Evolutionary conservation across 2,329 filamentous ascomycete genomes (phyloP).

Genomic region (Penicillium sp.): DNA sequence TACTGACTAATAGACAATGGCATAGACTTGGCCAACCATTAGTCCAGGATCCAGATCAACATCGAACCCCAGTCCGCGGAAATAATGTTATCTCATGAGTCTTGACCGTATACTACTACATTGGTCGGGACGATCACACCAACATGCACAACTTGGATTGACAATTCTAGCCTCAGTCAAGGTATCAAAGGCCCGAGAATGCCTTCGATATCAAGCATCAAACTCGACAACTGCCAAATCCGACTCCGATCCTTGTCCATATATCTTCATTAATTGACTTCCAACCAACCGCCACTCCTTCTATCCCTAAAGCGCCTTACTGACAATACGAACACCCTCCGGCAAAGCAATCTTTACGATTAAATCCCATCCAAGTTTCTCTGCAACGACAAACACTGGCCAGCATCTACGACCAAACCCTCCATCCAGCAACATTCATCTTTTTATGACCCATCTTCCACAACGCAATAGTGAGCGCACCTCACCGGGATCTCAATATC

Average conservation of each 20-base stretch:
- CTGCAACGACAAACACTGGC: slow-evolving; percentile 49
- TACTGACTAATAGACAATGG: too few species aligned
- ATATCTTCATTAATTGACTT: slow-evolving; percentile 17
- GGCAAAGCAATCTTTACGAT: slow-evolving; percentile 23
- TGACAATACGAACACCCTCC: slow-evolving; percentile 6
- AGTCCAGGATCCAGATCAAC: too few species aligned
- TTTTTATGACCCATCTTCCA: slow-evolving; percentile 31
- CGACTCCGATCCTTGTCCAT: slow-evolving; percentile 18
- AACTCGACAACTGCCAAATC: slow-evolving; percentile 25
- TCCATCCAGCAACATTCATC: slow-evolving; percentile 54
- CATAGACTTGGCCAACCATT: too few species aligned
- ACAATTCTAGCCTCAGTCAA: background rate
- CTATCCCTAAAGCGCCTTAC: slow-evolving; percentile 19
- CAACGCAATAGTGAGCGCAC: slow-evolving; percentile 36
- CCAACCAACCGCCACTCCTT: slow-evolving; percentile 14
- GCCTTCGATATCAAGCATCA: too few species aligned
- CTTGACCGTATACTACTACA: background rate
- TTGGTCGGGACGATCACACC: background rate
- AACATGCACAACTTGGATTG: background rate
- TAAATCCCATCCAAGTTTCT: slow-evolving; percentile 28
- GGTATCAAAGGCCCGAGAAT: too few species aligned
- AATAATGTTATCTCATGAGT: background rate
- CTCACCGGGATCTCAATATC: slow-evolving; percentile 48
- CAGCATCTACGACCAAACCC: slow-evolving; percentile 42
- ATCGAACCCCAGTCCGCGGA: background rate